Percentiles rank a stretch among this genome's conserved stretches.
These are phyloP conservation scores for Rhodotorula taiwanensis DNA, from an alignment of 768 basidiomycete species.

Conservation along the genomic window DNA sequence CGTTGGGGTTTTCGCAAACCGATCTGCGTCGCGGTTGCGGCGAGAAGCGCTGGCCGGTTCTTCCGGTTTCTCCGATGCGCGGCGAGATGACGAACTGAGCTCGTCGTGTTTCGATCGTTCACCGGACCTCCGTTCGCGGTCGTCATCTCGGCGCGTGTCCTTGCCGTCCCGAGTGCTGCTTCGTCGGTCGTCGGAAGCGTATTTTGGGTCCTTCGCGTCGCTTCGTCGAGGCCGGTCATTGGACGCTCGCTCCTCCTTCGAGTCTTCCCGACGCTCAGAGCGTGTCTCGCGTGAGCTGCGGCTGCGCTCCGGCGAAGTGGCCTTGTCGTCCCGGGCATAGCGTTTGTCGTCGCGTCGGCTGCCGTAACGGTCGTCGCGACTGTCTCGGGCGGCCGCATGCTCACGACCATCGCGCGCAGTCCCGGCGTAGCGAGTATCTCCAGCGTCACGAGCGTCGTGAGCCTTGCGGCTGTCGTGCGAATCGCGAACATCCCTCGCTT, in stretches of 20 bases:
- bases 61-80: conserved; percentile 1
- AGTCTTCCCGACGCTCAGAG: neutral
- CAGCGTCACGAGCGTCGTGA: neutral
- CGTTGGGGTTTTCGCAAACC: neutral
- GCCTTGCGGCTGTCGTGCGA: too few relatives aligned
- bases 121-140: neutral
- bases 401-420: conserved; percentile 32
- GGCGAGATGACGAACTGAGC: neutral
- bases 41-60: neutral
- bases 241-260: too few relatives aligned
- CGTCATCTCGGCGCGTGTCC: neutral
- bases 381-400: conserved; percentile 45
- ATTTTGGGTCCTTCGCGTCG: neutral
- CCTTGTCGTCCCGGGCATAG: neutral
- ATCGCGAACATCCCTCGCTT: neutral
- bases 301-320: neutral
- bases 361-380: conserved; percentile 41
- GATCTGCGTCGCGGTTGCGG: too few relatives aligned
- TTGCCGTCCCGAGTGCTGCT: neutral
- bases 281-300: neutral
- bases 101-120: neutral
- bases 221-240: neutral
- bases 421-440: neutral
- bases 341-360: conserved; percentile 12
- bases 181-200: neutral